Evolutionary conservation across 305 asterid species (phyloP).

Genomic region (Nicotiana rustica): DNA sequence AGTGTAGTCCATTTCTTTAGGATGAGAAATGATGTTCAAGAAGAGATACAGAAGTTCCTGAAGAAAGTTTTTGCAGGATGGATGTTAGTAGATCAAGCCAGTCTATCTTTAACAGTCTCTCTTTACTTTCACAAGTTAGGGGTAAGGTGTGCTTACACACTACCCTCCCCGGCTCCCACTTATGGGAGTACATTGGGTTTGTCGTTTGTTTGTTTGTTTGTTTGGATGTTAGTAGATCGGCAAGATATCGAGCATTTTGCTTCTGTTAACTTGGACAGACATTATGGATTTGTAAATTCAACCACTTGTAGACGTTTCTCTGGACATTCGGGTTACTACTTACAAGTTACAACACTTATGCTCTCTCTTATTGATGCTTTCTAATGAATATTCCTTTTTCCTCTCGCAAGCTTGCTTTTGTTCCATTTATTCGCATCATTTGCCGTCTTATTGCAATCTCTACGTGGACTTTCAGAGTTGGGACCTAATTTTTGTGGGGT

Average conservation of each 20-base stretch:
- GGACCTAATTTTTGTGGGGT: slow-evolving; percentile 22
- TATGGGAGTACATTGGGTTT: too few relatives aligned
- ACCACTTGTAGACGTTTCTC: neutral
- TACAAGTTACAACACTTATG: neutral
- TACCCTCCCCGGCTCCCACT: too few relatives aligned
- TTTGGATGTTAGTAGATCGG: neutral
- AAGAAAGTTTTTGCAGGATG: neutral
- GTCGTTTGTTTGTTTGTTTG: too few relatives aligned
- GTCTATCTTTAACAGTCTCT: too few relatives aligned
- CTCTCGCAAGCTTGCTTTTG: neutral
- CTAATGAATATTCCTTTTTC: neutral
- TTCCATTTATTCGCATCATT: neutral
- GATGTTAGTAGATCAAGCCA: neutral
- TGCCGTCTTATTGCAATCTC: neutral
- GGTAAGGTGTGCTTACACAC: too few relatives aligned
- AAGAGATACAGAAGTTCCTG: neutral
- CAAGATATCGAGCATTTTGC: neutral
- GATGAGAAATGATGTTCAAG: neutral
- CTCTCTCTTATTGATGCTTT: slow-evolving; percentile 15
- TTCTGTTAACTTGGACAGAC: neutral
- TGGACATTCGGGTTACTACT: neutral
- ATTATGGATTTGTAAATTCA: slow-evolving; percentile 10
- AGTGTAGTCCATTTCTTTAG: neutral
- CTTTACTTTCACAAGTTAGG: too few relatives aligned
- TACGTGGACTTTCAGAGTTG: slow-evolving; percentile 8